phyloP scores from a whole-genome alignment of 2,329 filamentous ascomycete genomes.

The Ambrosiella cleistominuta region DNA sequence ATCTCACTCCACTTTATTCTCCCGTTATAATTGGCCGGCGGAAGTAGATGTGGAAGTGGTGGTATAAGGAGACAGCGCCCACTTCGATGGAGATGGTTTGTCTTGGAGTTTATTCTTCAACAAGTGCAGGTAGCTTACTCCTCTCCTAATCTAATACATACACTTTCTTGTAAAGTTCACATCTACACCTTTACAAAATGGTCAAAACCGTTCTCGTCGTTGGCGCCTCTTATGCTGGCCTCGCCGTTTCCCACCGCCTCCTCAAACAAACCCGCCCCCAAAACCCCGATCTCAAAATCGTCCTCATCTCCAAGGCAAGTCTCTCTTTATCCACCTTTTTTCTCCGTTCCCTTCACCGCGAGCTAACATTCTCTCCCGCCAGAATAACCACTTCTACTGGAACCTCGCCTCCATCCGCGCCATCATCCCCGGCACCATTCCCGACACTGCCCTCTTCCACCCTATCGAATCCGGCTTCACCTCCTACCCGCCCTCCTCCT shows the following conservation, averaged over 20 bases:
- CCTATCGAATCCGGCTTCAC: slow-evolving; percentile 32
- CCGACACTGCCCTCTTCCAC: slow-evolving; percentile 31
- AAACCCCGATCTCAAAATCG: slow-evolving; percentile 31
- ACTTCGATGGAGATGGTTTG: too few relatives aligned
- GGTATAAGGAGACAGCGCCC: too few relatives aligned
- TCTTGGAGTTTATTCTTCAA: background rate
- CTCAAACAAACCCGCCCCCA: slow-evolving; percentile 32
- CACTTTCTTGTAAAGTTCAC: background rate
- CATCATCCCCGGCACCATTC: slow-evolving; percentile 32
- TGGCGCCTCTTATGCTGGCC: slow-evolving; percentile 35
- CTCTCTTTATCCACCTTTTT: background rate
- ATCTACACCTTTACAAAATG: slow-evolving; percentile 20
- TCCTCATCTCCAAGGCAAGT: slow-evolving; percentile 37
- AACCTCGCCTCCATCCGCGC: slow-evolving; percentile 38
- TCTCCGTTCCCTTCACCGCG: background rate
- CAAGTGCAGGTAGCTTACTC: too few relatives aligned
- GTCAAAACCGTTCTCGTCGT: slow-evolving; percentile 35
- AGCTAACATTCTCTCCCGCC: background rate
- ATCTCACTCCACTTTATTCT: too few relatives aligned
- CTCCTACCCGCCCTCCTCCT: slow-evolving; percentile 30
- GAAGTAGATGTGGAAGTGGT: too few relatives aligned
- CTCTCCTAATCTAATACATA: background rate
- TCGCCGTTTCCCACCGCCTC: slow-evolving; percentile 35
- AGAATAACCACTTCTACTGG: slow-evolving; percentile 43
- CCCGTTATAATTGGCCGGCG: too few relatives aligned